A percentile compares a stretch with the other conserved stretches of the same genome.
phyloP scores from a whole-genome alignment of 192 early-diverging fungal species.

The Diversispora eburnea region DNA sequence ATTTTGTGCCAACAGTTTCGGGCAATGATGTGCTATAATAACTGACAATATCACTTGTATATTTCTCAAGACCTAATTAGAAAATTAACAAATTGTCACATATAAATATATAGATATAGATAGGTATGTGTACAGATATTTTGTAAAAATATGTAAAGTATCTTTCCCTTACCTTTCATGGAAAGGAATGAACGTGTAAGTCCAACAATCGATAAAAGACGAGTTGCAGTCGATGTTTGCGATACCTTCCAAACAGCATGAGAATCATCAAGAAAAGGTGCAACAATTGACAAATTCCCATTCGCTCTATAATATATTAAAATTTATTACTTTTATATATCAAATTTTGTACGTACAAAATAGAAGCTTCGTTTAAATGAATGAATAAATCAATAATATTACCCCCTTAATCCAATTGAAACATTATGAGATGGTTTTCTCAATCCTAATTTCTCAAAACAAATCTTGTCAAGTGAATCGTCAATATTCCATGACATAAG shows the following conservation, averaged over 20 bases:
- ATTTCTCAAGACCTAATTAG: conserved; percentile 44
- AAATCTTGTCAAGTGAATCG: conserved; percentile 46
- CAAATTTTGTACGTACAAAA: too few species aligned
- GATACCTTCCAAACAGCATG: conserved; percentile 58
- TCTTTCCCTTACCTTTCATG: conserved; percentile 39
- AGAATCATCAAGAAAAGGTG: conserved; percentile 38
- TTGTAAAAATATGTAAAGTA: not conserved
- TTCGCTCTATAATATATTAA: conserved; percentile 47
- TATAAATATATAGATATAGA: not conserved
- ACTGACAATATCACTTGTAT: conserved; percentile 40
- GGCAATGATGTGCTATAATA: conserved; percentile 53
- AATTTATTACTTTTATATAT: too few species aligned
- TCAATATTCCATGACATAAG: conserved; percentile 57
- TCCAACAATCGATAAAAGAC: conserved; percentile 62
- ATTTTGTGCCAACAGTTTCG: conserved; percentile 45
- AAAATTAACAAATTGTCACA: too few species aligned
- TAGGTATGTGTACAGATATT: not conserved
- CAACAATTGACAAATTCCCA: conserved; percentile 61
- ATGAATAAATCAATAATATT: conserved; percentile 11
- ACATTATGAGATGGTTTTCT: conserved; percentile 18
- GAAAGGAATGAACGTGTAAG: conserved; percentile 48
- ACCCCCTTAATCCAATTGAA: conserved; percentile 58
- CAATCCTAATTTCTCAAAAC: conserved; percentile 35
- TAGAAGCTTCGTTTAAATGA: too few species aligned
- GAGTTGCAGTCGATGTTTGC: conserved; percentile 58